These are phyloP conservation scores for Aegilops umbellulata DNA, from an alignment of 176 grass and related monocot genomes.

Conservation along the genomic window DNA sequence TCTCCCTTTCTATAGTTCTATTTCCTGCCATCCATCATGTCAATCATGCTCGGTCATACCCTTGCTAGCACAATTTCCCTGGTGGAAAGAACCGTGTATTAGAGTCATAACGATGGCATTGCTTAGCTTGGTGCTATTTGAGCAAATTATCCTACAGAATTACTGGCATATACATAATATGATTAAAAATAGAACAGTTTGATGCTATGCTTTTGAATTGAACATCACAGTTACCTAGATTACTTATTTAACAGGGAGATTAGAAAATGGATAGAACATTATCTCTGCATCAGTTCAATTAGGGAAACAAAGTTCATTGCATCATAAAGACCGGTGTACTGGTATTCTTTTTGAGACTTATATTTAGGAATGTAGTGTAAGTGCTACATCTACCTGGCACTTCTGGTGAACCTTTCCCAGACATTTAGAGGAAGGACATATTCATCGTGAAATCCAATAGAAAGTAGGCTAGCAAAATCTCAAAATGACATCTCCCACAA, in stretches of 20 bases:
- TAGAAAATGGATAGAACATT: too few relatives aligned
- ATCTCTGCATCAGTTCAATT: too few relatives aligned
- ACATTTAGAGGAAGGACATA: too few relatives aligned
- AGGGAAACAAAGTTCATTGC: too few relatives aligned
- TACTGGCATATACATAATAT: background rate
- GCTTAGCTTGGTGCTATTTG: background rate
- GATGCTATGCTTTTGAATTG: background rate
- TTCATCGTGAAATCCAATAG: too few relatives aligned
- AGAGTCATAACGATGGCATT: background rate
- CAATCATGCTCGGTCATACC: background rate
- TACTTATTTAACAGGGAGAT: too few relatives aligned
- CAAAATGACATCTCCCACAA: background rate
- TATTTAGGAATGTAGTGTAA: too few relatives aligned
- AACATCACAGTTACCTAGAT: background rate
- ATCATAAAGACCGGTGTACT: too few relatives aligned
- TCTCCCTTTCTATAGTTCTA: background rate
- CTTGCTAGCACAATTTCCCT: background rate
- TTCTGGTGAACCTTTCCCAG: too few relatives aligned
- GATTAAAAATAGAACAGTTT: too few relatives aligned
- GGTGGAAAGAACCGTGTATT: background rate
- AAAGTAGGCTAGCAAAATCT: background rate
- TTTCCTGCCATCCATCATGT: slow-evolving; percentile 18
- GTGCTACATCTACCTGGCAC: too few relatives aligned
- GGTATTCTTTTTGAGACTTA: too few relatives aligned
- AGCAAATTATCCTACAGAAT: background rate